A percentile compares a stretch with the other conserved stretches of the same genome.
These are phyloP conservation scores for Apostasia shenzhenica DNA, from an alignment of 106 monocot genomes.

Conservation along the genomic window DNA sequence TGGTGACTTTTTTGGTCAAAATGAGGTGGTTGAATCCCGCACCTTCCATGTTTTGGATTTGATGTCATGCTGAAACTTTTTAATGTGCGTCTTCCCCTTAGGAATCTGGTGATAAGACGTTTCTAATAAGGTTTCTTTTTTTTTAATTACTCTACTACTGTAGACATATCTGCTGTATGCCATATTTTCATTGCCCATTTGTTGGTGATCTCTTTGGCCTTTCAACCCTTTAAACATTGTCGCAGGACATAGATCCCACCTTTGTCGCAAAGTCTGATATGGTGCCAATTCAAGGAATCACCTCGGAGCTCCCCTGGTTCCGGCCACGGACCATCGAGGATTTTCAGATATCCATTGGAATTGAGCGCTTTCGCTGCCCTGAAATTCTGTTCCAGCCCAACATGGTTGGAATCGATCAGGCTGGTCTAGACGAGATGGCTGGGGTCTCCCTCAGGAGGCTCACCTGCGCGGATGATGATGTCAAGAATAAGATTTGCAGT, in stretches of 20 bases:
- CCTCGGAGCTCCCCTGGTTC: conserved; percentile 20
- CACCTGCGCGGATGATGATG: conserved; percentile 11
- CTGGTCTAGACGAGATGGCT: conserved; percentile 84
- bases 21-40: too few relatives aligned
- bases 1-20: too few relatives aligned
- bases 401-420: conserved; percentile 84
- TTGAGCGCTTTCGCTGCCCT: conserved; percentile 84
- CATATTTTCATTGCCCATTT: neutral
- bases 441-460: conserved; percentile 58
- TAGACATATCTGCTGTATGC: too few relatives aligned
- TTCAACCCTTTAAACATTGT: neutral
- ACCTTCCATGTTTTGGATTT: too few relatives aligned
- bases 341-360: conserved; percentile 55
- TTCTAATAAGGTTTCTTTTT: too few relatives aligned
- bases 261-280: conserved; percentile 45
- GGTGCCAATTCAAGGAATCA: conserved; percentile 10
- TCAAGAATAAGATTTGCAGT: conserved; percentile 43
- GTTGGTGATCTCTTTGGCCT: neutral
- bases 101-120: too few relatives aligned
- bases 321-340: conserved; percentile 62
- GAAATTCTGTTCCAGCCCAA: conserved; percentile 82
- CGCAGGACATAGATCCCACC: conserved; percentile 82
- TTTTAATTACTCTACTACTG: too few relatives aligned
- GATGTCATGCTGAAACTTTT: too few relatives aligned
- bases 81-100: too few relatives aligned